Base-by-base conservation (phyloP, 1,284 basidiomycete species). In the Coniferiporia sulphurascens region DNA sequence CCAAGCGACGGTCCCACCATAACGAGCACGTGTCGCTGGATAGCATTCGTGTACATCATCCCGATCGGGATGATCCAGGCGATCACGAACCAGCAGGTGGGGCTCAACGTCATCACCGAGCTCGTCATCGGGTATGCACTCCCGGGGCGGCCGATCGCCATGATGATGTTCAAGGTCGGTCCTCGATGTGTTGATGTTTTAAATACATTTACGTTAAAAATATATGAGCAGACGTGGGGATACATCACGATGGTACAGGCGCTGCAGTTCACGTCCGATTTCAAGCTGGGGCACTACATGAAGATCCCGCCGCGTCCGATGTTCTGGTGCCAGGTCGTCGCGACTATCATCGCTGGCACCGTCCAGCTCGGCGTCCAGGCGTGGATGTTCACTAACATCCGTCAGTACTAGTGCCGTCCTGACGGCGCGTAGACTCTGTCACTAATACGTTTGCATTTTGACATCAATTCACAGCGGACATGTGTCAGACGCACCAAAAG, bases 11-110 rank as follows among this genome's bases (percentile, higher is more conserved):
- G 2, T 5, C 27, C 5, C 5, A 5, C 8, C 44, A 2, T 8
- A 10, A 17, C 13, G 48, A 50, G 15, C n/a, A 32, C 12, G 8
- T 38, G n/a, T 58, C 22, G 45, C 17, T 7, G 15, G 21, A 43
- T 4, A 73, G 69, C 77, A 4, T 68, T 79, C 52, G 67, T 73
- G 43, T 79, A 75, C 65, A 67, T 77, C 45, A 68, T 82, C 38
- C 81, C 81, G 1, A 70, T 76, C 19, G 80, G 78, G 12, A 73
- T 81, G 67, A 72, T 81, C 53, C 72, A 73, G 51, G 76, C 78
- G 9, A 74, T 78, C 59, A 77, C 76, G 13, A 79, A 78, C 54
- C 72, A 76, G 38, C 73, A 76, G 53, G 68, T 78, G 36, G 72
- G 72, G 15, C 65, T 79, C 10, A 76, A 77, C 60, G 72, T 79